These are phyloP conservation scores for Trichophyton schoenleinii DNA, from an alignment of 2,329 filamentous ascomycete species.

Conservation along the genomic window DNA sequence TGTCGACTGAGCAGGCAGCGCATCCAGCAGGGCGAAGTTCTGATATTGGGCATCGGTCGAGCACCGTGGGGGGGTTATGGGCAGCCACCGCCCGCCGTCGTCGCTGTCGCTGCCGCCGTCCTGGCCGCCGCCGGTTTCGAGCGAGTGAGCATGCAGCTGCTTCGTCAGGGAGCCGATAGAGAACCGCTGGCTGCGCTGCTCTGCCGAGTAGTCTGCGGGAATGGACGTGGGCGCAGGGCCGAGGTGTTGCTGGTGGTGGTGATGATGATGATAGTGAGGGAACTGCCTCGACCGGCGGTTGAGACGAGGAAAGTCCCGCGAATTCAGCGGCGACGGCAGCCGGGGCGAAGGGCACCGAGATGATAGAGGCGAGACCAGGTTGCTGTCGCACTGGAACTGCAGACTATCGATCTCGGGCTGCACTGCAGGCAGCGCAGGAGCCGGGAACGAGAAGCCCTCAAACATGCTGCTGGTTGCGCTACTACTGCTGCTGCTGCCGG, in stretches of 20 bases:
- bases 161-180: conserved; percentile 30
- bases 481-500: too few relatives aligned
- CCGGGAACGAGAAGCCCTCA: conserved; percentile 32
- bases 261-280: conserved; percentile 3
- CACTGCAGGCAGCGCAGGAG: conserved; percentile 23
- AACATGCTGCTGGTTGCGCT: conserved; percentile 21
- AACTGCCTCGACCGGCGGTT: conserved; percentile 1
- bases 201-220: conserved; percentile 28
- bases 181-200: conserved; percentile 20
- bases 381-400: conserved; percentile 25
- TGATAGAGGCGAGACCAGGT: conserved; percentile 29
- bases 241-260: conserved; percentile 22
- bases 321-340: conserved; percentile 13
- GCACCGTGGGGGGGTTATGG: conserved; percentile 13
- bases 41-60: conserved; percentile 14
- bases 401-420: conserved; percentile 24
- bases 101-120: conserved; percentile 11
- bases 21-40: conserved; percentile 5
- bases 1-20: neutral
- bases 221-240: conserved; percentile 32
- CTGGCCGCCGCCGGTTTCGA: conserved; percentile 18
- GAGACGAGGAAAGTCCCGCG: conserved; percentile 3
- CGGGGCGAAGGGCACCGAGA: conserved; percentile 31
- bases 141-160: conserved; percentile 30
- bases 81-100: conserved; percentile 13